These are phyloP conservation scores for Orobanche coerulescens DNA, from an alignment of 257 asterid species.

Conservation along the genomic window DNA sequence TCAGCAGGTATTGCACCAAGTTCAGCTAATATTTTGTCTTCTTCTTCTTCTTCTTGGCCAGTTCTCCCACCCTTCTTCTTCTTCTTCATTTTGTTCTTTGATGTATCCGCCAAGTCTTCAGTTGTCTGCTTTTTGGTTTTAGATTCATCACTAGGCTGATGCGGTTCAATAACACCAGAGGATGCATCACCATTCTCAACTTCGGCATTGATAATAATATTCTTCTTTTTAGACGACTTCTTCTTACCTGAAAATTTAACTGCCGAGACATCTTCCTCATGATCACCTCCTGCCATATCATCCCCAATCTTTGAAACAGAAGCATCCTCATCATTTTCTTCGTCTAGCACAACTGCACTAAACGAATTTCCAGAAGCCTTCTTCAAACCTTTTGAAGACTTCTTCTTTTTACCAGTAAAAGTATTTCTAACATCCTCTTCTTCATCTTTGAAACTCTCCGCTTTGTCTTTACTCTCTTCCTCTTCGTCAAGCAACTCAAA, in stretches of 20 bases:
- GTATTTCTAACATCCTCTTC: constrained; percentile 40
- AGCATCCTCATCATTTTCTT: constrained; percentile 36
- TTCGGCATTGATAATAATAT: constrained; percentile 29
- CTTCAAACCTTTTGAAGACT: constrained; percentile 44
- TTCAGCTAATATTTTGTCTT: constrained; percentile 76
- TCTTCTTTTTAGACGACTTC: constrained; percentile 78
- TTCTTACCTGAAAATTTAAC: constrained; percentile 70
- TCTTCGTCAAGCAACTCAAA: constrained; percentile 46
- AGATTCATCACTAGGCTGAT: constrained; percentile 28
- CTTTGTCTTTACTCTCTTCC: constrained; percentile 32
- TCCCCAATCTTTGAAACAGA: constrained; percentile 30
- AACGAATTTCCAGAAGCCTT: constrained; percentile 37
- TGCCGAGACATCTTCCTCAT: constrained; percentile 40
- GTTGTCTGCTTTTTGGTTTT: constrained; percentile 25
- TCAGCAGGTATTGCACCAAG: constrained; percentile 55
- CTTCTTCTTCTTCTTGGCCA: constrained; percentile 68
- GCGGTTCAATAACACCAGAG: constrained; percentile 27
- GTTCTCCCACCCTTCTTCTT: constrained; percentile 72
- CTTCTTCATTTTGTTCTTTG: constrained; percentile 74
- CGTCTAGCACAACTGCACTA: constrained; percentile 38
- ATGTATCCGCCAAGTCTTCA: constrained; percentile 43
- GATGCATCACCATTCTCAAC: constrained; percentile 30
- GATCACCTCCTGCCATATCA: constrained; percentile 37
- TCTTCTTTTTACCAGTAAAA: constrained; percentile 71
- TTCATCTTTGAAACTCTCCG: constrained; percentile 43